Base-by-base conservation (phyloP, 2,329 filamentous ascomycete species). In the Diaporthe sp. region DNA sequence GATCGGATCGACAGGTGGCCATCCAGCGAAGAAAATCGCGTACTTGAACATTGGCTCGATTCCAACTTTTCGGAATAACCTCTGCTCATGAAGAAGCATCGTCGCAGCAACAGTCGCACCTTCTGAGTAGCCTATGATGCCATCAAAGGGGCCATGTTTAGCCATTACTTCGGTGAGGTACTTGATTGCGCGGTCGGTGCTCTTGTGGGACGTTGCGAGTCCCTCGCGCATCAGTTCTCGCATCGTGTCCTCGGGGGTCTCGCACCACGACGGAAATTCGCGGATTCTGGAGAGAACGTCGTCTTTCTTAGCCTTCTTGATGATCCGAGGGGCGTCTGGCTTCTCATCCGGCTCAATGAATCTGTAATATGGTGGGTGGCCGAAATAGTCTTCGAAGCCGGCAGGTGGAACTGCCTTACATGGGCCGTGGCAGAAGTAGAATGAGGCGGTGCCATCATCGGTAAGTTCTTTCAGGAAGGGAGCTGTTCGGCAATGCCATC, bases 181-280 rank as follows among this genome's bases (percentile, higher is more conserved):
- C 72, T 84, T 81, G 71, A 86, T 68, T 4, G 63, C 63, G n/a
- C 63, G 63, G n/a, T 68, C 63, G 47, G 63, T 53, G 44, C 63
- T 68, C 17, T 25, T 35, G 47, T 68, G 47, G 12, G 63, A 68
- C 39, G 63, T 68, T 22, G 63, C 63, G 1, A 68, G 30, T 8
- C 63, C 63, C 25, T 68, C 82, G 4, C 73, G 53, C 75, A 85
- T 83, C 44, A 91, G 81, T 77, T 86, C 83, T 13, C 89, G 84
- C 83, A 91, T 88, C 0, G 88, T 89, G 72, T 90, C 88, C 76
- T 91, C 89, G 0, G 89, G 83, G 0, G 85, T 87, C 75, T 74
- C 37, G 47, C 17, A 58, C 74, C 72, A 66, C 63, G 87, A 83
- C 0, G 88, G 88, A 56, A 90, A 89, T 68, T 90, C 87, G 35